Base-by-base conservation (phyloP, 768 basidiomycete species). In the Russula sp. region DNA sequence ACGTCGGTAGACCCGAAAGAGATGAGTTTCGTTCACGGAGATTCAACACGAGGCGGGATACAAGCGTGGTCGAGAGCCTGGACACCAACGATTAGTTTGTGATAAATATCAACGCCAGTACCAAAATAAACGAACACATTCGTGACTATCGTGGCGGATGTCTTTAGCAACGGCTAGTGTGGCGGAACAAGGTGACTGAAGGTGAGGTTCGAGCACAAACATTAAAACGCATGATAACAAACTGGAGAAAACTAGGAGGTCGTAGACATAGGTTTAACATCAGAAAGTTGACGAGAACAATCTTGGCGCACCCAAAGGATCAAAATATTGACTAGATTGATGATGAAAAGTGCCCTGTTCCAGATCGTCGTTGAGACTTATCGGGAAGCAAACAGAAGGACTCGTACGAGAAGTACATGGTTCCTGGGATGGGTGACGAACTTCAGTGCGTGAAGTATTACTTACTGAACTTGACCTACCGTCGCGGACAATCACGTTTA, bases 31-130 rank as follows among this genome's bases (percentile, higher is more conserved):
- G 46, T 25, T 47, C 60, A 9, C 60, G 53, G 39, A 61, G 60
- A 38, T 55, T 61, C 41, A 61, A 50, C 54, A 61, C 45, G 50
- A 61, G 60, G 36, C 60, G 60, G 25, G 60, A 50, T 11, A 61
- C 47, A 20, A 61, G 54, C 1, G 54, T 61, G 47, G 32, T 56
- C 20, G 54, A 61, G 14, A 61, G 41, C 41, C 60, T 56, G 47
- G 35, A 56, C 6, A 29, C 22, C 25, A 2, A 20, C 11, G n/a
- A 13, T 58, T 16, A 39, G 47, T 7, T 20, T 16, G 7, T 16
- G 2, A 34, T 39, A 20, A 22, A 22, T 14, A 11, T 13, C 25
- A 35, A 9, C 20, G 35, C 9, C 8, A 10, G 36, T 16, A 29
- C 3, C 29, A n/a, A n/a, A n/a, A 61, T 3, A 3, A 29, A 29